phyloP scores from a whole-genome alignment of 345 rosid species.

The Ailanthus altissimus region DNA sequence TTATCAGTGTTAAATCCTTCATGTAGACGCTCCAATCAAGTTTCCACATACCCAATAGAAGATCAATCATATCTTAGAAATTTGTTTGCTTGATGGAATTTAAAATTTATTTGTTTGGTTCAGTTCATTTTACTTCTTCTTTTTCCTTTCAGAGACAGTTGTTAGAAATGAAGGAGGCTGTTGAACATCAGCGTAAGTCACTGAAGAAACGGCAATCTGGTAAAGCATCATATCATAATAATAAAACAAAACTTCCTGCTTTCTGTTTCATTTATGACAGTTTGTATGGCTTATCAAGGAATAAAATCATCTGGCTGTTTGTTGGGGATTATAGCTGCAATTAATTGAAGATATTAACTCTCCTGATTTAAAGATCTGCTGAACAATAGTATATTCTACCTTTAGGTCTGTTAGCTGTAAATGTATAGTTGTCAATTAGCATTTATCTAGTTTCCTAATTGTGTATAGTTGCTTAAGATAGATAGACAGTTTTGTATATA shows the following conservation, averaged over 20 bases:
- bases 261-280: background rate
- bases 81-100: background rate
- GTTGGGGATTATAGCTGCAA: background rate
- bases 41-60: too few relatives aligned
- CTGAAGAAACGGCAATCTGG: slow-evolving; percentile 92
- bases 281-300: background rate
- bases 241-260: background rate
- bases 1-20: too few relatives aligned
- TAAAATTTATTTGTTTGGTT: background rate
- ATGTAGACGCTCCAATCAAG: too few relatives aligned
- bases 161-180: slow-evolving; percentile 89
- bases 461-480: too few relatives aligned
- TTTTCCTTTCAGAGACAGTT: slow-evolving; percentile 57
- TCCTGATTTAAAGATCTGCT: background rate
- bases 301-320: background rate
- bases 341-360: slow-evolving; percentile 4
- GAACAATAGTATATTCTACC: background rate
- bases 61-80: too few relatives aligned
- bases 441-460: too few relatives aligned
- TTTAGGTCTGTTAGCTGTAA: too few relatives aligned
- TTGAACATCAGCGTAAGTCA: slow-evolving; percentile 90
- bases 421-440: too few relatives aligned
- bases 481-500: too few relatives aligned
- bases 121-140: background rate
- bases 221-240: slow-evolving; percentile 24